Percentiles rank a stretch among this genome's conserved stretches.
These are phyloP conservation scores for Chenopodium formosanum DNA, from an alignment of 148 eudicot genomes.

Conservation along the genomic window DNA sequence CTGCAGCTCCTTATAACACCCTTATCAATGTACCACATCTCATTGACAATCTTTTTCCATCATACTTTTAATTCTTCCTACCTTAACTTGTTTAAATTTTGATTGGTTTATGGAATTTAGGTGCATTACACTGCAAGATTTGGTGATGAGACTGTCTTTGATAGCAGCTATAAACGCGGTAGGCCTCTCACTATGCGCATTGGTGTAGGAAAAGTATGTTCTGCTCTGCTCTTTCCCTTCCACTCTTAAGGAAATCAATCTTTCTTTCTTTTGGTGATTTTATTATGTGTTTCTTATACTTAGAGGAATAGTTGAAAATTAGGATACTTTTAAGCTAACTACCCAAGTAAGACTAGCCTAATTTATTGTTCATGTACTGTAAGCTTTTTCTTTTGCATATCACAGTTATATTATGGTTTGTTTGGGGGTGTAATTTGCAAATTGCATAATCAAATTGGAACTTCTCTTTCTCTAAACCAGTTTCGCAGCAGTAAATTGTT, in stretches of 20 bases:
- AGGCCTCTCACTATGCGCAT: slow-evolving; percentile 89
- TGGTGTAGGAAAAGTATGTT: slow-evolving; percentile 75
- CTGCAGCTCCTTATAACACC: slow-evolving; percentile 51
- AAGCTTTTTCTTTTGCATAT: no score
- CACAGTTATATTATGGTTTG: neutral
- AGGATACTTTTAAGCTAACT: no score
- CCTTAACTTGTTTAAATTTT: neutral
- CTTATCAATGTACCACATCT: slow-evolving; percentile 58
- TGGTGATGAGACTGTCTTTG: slow-evolving; percentile 79
- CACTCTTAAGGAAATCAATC: neutral
- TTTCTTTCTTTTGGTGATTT: neutral
- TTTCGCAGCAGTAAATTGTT: neutral
- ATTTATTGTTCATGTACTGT: no score
- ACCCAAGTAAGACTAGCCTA: no score
- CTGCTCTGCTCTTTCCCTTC: neutral
- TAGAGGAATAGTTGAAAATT: no score
- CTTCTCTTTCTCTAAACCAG: neutral
- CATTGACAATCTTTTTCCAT: no score
- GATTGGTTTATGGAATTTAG: slow-evolving; percentile 31
- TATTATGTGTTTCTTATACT: no score
- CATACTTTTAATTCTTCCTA: neutral
- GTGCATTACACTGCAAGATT: slow-evolving; percentile 89
- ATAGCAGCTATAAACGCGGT: slow-evolving; percentile 90
- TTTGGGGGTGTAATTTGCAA: neutral
- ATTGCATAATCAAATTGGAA: neutral